A percentile compares a stretch with the other conserved stretches of the same genome.
phyloP scores from a whole-genome alignment of 179 eudicot genomes.

The Patellifolia procumbens region DNA sequence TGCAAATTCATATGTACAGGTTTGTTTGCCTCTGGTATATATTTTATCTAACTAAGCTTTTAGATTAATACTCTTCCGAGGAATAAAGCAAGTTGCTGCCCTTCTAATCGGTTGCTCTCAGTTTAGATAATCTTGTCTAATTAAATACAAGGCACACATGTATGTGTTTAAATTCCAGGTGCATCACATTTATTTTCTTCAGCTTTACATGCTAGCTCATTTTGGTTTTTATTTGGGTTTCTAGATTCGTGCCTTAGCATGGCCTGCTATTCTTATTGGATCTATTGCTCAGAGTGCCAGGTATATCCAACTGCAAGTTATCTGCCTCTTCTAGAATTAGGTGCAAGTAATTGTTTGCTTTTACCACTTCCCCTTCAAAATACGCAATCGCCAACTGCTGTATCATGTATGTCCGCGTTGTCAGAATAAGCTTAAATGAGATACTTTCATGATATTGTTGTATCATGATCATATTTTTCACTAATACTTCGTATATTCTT shows the following conservation, averaged over 20 bases:
- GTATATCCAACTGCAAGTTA: conserved; percentile 17
- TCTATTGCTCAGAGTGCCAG: conserved; percentile 88
- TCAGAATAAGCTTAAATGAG: too few species aligned
- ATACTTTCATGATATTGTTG: too few species aligned
- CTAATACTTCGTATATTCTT: too few species aligned
- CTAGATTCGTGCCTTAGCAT: conserved; percentile 94
- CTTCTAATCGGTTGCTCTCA: background rate
- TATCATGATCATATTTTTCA: too few species aligned
- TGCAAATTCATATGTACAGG: conserved; percentile 91
- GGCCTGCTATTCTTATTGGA: conserved; percentile 96
- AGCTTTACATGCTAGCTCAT: background rate
- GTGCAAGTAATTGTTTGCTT: conserved; percentile 2
- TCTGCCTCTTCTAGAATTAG: background rate
- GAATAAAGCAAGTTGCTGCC: background rate
- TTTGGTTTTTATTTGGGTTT: conserved; percentile 16
- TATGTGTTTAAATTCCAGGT: background rate
- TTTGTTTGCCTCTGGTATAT: conserved; percentile 26
- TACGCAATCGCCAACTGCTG: background rate
- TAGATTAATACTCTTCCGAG: background rate
- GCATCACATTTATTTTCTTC: conserved; percentile 2
- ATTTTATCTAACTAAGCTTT: background rate
- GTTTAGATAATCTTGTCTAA: too few species aligned
- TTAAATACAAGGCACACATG: too few species aligned
- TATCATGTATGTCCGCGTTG: conserved; percentile 5
- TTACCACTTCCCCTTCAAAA: conserved; percentile 5